Conservation (phyloP, 2,329 filamentous ascomycete species). For the Plectosphaerella plurivora region DNA sequence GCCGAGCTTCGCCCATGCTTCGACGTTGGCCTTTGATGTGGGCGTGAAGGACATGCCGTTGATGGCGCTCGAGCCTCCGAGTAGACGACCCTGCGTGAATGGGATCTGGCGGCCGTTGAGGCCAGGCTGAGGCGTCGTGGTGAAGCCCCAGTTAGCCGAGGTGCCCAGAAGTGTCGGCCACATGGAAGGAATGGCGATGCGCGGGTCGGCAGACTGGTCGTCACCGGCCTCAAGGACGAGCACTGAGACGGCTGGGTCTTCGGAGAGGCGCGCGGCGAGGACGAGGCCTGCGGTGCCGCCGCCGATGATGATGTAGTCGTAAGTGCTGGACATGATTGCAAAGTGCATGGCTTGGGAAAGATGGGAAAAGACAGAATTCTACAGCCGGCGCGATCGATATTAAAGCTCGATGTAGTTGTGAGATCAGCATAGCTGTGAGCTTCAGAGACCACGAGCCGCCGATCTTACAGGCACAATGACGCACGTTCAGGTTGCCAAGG, state of each 20-base stretch:
- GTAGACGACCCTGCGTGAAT: conserved; percentile 14
- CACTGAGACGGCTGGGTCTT: conserved; percentile 13
- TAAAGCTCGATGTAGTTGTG: no score
- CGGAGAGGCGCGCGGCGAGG: conserved; percentile 10
- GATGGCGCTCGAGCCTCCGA: conserved; percentile 22
- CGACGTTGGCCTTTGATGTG: conserved; percentile 15
- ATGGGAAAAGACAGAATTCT: no score
- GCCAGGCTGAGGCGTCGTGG: conserved; percentile 15
- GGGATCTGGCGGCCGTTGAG: conserved; percentile 13
- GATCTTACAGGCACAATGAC: no score
- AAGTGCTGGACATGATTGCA: no score
- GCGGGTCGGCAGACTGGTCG: conserved; percentile 18
- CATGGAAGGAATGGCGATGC: conserved; percentile 17
- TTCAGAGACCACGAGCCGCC: no score
- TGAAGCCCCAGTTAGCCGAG: conserved; percentile 18
- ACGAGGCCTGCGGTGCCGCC: conserved; percentile 12
- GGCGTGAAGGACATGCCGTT: conserved; percentile 19
- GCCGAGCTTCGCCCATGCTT: conserved; percentile 20
- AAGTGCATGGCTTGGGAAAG: no score
- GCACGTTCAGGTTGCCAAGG: no score
- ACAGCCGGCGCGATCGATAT: no score
- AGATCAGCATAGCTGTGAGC: no score
- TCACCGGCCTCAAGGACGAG: conserved; percentile 23
- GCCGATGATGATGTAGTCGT: conserved; percentile 7
- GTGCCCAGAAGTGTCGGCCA: conserved; percentile 18